Evolutionary conservation across 192 early-diverging fungal species (phyloP), one percentile per base, ranked within the genome.

Genomic region (Obelidium mucronatum): DNA sequence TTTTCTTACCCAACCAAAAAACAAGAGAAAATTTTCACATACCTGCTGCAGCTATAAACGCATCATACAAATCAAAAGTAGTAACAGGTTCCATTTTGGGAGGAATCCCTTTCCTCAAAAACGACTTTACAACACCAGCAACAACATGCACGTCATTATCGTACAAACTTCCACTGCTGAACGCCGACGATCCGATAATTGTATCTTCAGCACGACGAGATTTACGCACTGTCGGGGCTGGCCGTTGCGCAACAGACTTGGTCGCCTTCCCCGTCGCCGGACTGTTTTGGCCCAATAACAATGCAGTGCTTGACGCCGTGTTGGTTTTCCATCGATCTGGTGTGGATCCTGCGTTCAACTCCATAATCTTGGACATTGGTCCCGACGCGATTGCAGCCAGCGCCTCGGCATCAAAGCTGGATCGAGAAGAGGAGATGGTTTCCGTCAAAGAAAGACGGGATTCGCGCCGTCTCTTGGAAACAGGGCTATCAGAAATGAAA

Each of bases 81-180:
- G 81, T 85, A 5, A 87, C 28, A 13, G 85, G 85, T 40, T 82
- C 79, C 67, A 78, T 84, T 34, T 71, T 79, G 2, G 80, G 73
- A 2, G 85, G 80, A 22, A 88, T 24, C 3, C 86, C 86, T 31
- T 85, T 78, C 40, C 85, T 63, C 74, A 87, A 71, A 64, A 75
- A 85, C 1, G 76, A 67, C 67, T 88, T 88, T 40, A 88, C 81
- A 22, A 86, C 85, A 0, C 80, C 80, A 2, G 87, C 79, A 19
- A 88, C 79, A 55, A 88, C 87, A 68, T 88, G 87, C 11, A 88
- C 76, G 62, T 88, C 87, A 65, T 87, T 85, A 56, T 88, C 87
- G 62, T 88, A 88, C 37, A 88, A 63, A 26, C 62, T 77, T 2
- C 69, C 75, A 63, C 72, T 74, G 26, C 72, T 62, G n/a, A 48